Percentiles rank a stretch among this genome's conserved stretches.
Conservation (phyloP, 1,284 basidiomycete genomes). For the Cutaneotrichosporon sp. region DNA sequence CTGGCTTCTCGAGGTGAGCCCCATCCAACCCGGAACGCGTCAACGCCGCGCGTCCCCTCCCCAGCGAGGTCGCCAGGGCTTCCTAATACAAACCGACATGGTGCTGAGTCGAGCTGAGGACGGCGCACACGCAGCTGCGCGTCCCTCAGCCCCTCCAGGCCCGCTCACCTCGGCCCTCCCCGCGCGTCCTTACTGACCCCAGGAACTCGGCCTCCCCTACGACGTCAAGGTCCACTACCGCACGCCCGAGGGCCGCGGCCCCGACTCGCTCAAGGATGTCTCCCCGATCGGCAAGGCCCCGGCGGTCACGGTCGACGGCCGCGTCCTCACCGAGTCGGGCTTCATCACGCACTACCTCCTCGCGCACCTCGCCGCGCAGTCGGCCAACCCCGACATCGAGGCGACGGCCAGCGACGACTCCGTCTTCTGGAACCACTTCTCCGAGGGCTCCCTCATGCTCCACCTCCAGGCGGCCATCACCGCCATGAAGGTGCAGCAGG, state of each 20-base stretch:
- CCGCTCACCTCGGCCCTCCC: no score
- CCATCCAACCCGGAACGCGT: no score
- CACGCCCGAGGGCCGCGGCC: constrained; percentile 25
- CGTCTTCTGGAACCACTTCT: constrained; percentile 43
- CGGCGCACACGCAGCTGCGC: no score
- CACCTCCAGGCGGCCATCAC: constrained; percentile 29
- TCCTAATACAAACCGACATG: no score
- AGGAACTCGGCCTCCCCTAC: constrained; percentile 41
- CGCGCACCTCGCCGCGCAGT: constrained; percentile 4
- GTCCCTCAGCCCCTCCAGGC: no score
- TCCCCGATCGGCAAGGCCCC: constrained; percentile 43
- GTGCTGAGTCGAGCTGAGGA: no score
- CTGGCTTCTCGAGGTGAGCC: constrained; percentile 34
- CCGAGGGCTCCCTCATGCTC: constrained; percentile 45
- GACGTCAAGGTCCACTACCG: constrained; percentile 41
- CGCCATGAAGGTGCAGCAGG: background rate
- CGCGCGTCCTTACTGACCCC: no score
- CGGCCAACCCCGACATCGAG: constrained; percentile 21
- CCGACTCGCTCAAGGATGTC: constrained; percentile 32
- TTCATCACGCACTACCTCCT: constrained; percentile 41
- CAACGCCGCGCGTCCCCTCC: no score
- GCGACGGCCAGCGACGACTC: constrained; percentile 24
- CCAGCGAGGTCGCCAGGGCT: no score
- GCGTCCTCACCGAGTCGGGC: constrained; percentile 39
- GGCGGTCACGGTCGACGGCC: constrained; percentile 34